Base-by-base conservation (phyloP, 2,329 filamentous ascomycete species). In the Cladosporium sp. region DNA sequence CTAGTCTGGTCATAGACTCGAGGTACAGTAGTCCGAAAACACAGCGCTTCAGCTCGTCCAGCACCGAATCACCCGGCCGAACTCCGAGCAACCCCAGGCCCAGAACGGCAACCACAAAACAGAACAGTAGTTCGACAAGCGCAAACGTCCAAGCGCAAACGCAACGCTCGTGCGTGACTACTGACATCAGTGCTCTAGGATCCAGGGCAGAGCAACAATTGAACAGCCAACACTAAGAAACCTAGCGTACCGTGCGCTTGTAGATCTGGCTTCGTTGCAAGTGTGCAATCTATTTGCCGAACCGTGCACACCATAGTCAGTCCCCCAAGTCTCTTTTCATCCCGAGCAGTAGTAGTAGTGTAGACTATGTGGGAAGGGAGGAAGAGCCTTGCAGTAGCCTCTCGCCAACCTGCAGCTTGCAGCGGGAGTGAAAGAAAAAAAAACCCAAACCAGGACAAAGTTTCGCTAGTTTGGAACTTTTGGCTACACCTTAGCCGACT, bases 171-270 rank as follows among this genome's bases (percentile, higher is more conserved):
- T 50, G 48, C 48, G 22, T 28, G 5, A 49, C 24, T 49, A 28
- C 35, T 52, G 49, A 52, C 49, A 52, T 52, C 49, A 52, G 35
- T 36, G 49, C 49, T n/a, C n/a, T n/a, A 40, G 35, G 24, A 39
- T 39, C n/a, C 34, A 22, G 22, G 20, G 13, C 12, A 9, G 20
- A 13, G 28, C 28, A 32, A 32, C 28, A 32, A 32, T 10, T 7
- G 28, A 28, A 28, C 2, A 37, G 12, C 25, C 5, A 25, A 22
- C 42, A 45, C 42, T 45, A 28, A 12, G 8, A 32, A 32, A 32
- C 8, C n/a, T n/a, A n/a, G n/a, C n/a, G n/a, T n/a, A n/a, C n/a
- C 15, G 5, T 5, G 15, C 19, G 15, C 13, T n/a, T 32, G 28
- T 32, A 32, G 28, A 32, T 32, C 28, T 7, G 28, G 28, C 28